phyloP scores from a whole-genome alignment of 148 eudicot species.

The Bassia scoparia region DNA sequence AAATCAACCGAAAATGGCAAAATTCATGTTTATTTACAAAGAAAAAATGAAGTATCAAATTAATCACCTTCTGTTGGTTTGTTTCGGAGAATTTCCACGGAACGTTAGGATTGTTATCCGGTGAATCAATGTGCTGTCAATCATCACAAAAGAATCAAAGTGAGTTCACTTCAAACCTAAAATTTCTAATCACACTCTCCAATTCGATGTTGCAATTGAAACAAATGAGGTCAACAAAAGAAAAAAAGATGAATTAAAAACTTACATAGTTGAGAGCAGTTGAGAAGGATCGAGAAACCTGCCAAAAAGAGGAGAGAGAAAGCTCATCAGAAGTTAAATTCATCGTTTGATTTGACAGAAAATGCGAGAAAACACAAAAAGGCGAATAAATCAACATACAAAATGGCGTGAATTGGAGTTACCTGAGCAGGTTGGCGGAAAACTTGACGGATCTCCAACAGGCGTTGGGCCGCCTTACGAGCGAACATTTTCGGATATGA shows the following conservation, averaged over 20 bases:
- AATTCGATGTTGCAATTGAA: background rate
- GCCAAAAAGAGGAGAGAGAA: constrained; percentile 13
- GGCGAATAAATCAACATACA: background rate
- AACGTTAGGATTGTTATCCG: constrained; percentile 75
- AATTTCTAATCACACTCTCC: too few species aligned
- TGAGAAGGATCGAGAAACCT: constrained; percentile 75
- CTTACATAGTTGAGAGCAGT: constrained; percentile 93
- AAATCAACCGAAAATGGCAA: background rate
- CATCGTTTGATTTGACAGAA: background rate
- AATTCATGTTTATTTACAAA: background rate
- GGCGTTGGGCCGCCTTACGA: constrained; percentile 60
- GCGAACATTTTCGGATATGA: constrained; percentile 52
- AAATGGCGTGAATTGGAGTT: background rate
- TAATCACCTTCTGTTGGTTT: constrained; percentile 61
- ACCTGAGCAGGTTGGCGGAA: constrained; percentile 60
- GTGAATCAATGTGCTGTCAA: constrained; percentile 75
- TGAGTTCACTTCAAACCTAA: background rate
- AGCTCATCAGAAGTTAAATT: background rate
- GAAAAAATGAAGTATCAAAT: background rate
- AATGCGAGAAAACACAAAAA: background rate
- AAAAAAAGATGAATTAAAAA: constrained; percentile 10
- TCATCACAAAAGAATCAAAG: background rate
- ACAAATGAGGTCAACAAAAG: constrained; percentile 2
- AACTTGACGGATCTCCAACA: constrained; percentile 68
- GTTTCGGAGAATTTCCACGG: constrained; percentile 68